Evolutionary conservation across 345 rosid species (phyloP), one percentile per base, ranked within the genome.

Genomic region (Pugionium cornutum): DNA sequence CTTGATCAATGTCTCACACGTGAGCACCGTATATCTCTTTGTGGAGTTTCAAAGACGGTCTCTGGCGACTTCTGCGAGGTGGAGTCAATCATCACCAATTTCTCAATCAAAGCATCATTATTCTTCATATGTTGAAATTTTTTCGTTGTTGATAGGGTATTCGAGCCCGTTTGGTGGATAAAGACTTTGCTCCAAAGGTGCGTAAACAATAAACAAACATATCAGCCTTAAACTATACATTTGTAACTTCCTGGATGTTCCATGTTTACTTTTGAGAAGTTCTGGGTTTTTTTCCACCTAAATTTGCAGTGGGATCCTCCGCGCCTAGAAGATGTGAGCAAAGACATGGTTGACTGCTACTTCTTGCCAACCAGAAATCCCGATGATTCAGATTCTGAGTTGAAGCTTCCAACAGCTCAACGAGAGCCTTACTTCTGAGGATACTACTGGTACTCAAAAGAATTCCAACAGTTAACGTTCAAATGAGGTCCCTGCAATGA

Each of bases 131-230:
- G 6, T 5, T 59, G 46, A 73, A 40, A 7, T 31, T 0, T 1
- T 31, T 46, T 58, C 18, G 27, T 45, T 69, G 43, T 53, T n/a
- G 10, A 32, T 53, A 89, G 97, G 98, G 98, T 66, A 81, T 87
- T 45, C 81, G 90, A 6, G 89, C 99, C 32, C 80, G 86, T 26
- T 76, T 94, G 51, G 81, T 90, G 64, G 96, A 90, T 55, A 90
- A 81, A 73, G 95, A 94, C 72, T 94, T 88, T 75, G 80, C 96
- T 76, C 99, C 99, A 53, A 85, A 94, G 99, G 96, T 86, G 64
- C 45, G 18, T 18, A 18, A 18, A 18, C 18, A 18, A 52, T 27
- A 69, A 26, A 59, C 61, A 40, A 18, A 75, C 59, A 54, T 41
- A 18, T 18, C 0, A 18, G 18, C 18, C 18, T 18, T 18, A 18